These are phyloP conservation scores for Candida labiduridarum DNA, from an alignment of 1,139 yeast genomes.

Conservation along the genomic window DNA sequence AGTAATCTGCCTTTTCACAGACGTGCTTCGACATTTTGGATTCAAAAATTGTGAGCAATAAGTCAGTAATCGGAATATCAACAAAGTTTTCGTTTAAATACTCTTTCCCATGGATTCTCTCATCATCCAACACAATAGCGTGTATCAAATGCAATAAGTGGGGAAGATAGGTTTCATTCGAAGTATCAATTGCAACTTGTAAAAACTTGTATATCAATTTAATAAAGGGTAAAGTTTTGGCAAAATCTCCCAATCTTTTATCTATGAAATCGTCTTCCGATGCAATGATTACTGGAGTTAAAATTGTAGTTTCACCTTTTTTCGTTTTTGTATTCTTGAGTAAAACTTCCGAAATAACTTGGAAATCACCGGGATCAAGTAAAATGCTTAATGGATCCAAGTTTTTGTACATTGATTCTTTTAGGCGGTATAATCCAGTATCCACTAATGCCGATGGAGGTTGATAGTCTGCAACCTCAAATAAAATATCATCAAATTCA, in stretches of 20 bases:
- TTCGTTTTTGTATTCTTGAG: constrained; percentile 29
- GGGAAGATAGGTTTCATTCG: constrained; percentile 56
- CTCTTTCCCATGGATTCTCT: constrained; percentile 37
- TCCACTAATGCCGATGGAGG: constrained; percentile 45
- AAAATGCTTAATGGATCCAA: constrained; percentile 44
- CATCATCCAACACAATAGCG: constrained; percentile 63
- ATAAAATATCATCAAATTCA: constrained; percentile 39
- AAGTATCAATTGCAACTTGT: constrained; percentile 50
- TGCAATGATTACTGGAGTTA: constrained; percentile 31
- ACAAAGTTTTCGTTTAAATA: constrained; percentile 49
- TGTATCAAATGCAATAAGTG: constrained; percentile 68
- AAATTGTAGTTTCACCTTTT: constrained; percentile 40
- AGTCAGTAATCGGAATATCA: constrained; percentile 56
- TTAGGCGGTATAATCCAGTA: constrained; percentile 49
- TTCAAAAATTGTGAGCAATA: constrained; percentile 53
- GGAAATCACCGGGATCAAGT: constrained; percentile 38
- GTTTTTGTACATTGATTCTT: constrained; percentile 33
- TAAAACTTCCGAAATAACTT: constrained; percentile 36
- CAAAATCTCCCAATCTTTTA: constrained; percentile 47
- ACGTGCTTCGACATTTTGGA: constrained; percentile 52
- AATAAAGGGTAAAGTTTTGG: constrained; percentile 55
- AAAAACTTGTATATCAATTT: constrained; percentile 59
- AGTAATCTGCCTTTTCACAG: constrained; percentile 54
- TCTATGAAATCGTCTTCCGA: constrained; percentile 44
- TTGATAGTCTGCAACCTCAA: constrained; percentile 44